Evolutionary conservation across 2,329 filamentous ascomycete genomes (phyloP).

Genomic region (Fusarium sp.): DNA sequence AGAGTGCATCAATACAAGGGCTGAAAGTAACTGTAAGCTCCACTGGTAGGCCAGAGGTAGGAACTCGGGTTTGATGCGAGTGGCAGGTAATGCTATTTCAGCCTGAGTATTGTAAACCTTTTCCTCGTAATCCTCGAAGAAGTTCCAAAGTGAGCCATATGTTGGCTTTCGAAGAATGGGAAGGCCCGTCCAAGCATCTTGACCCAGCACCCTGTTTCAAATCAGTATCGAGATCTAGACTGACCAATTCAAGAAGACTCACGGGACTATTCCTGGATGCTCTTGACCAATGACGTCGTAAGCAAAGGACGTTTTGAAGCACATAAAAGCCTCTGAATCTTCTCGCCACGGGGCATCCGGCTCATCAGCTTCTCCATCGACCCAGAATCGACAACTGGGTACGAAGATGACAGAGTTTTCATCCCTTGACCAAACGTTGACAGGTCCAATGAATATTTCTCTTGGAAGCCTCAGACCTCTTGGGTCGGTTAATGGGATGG

Average conservation of each 20-base stretch:
- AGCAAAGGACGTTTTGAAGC: neutral
- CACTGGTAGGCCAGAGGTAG: neutral
- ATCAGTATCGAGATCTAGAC: neutral
- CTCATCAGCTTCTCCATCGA: neutral
- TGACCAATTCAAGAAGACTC: fast-evolving
- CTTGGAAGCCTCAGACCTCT: neutral
- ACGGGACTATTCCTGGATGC: neutral
- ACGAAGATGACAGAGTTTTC: neutral
- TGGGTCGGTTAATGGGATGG: neutral
- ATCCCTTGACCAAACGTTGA: neutral
- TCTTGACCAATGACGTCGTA: neutral
- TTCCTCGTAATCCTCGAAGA: neutral
- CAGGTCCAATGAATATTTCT: neutral
- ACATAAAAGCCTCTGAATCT: fast-evolving
- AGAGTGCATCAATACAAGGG: neutral
- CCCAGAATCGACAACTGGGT: neutral
- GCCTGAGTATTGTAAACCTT: neutral
- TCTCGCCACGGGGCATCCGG: neutral
- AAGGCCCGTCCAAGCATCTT: slow-evolving; percentile 4
- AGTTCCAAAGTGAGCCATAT: neutral
- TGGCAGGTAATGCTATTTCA: fast-evolving
- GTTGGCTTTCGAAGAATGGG: neutral
- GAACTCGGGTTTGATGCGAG: neutral
- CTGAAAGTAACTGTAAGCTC: neutral
- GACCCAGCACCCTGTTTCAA: fast-evolving